phyloP scores from a whole-genome alignment of 1,284 basidiomycete genomes.

The Ustilago nuda region DNA sequence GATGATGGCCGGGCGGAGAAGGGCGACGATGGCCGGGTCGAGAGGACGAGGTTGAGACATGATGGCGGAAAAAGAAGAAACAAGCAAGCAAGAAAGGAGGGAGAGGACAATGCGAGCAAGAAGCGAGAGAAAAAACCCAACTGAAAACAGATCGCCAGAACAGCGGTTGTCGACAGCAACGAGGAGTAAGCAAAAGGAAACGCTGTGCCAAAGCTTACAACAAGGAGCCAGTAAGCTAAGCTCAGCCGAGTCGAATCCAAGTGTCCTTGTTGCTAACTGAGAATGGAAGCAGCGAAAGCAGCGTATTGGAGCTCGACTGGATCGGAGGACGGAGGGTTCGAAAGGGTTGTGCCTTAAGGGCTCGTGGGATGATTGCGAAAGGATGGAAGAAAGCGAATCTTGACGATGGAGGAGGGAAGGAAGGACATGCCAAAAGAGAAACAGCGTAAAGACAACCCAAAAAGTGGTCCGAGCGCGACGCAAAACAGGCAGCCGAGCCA shows the following conservation, averaged over 20 bases:
- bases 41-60: slow-evolving; percentile 48
- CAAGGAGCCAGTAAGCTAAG: background rate
- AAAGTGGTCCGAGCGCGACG: slow-evolving; percentile 40
- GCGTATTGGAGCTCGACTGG: too few relatives aligned
- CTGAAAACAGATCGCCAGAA: background rate
- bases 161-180: background rate
- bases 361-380: background rate
- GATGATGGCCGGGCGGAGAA: slow-evolving; percentile 59
- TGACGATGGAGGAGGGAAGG: background rate
- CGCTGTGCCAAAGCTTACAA: background rate
- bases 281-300: background rate
- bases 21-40: slow-evolving; percentile 41
- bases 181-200: background rate
- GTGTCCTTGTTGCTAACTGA: background rate
- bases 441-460: background rate
- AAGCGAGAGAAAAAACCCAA: background rate
- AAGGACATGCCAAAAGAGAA: slow-evolving; percentile 4
- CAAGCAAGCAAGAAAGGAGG: background rate
- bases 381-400: slow-evolving; percentile 1
- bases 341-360: background rate
- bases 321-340: too few relatives aligned
- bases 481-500: slow-evolving; percentile 9
- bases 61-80: slow-evolving; percentile 7
- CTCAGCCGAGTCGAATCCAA: background rate
- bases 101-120: background rate